Evolutionary conservation across 164 flowering plant genomes (phyloP), one percentile per base, ranked within the genome.

Genomic region (Aristolochia californica): DNA sequence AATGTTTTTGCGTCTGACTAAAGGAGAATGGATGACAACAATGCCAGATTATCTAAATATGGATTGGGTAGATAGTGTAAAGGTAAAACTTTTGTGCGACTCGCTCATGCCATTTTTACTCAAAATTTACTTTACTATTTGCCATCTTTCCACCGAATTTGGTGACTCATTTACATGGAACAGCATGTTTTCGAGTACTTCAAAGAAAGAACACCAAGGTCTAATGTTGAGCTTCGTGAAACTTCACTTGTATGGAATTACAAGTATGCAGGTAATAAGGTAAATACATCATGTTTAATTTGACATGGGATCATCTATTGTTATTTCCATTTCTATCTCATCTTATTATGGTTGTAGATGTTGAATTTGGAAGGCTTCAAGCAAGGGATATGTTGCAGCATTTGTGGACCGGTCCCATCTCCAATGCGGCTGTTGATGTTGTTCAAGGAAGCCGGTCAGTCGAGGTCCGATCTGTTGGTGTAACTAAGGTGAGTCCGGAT

Each of bases 321-420:
- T n/a, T 50, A 50, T 50, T 50, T 30, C 20, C 24, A 62, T 44
- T 60, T 25, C 58, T 24, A 22, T 51, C 50, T 52, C 61, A 40
- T 63, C 24, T 57, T 66, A 20, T 45, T 66, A 18, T 57, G 51
- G 47, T 40, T 58, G 57, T 64, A 79, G 84, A 80, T 72, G 55
- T 68, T 60, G 99, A 93, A 66, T 93, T 93, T 75, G 99, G 99
- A 72, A 80, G 88, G 67, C 79, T 94, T 58, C 99, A 94, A 79
- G 97, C 97, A 30, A 81, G 88, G 73, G 99, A 94, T 67, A 75
- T 94, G 87, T 63, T 94, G 74, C 99, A 94, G 68, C 99, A 94
- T 77, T 85, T 94, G 38, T 94, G 99, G 93, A 90, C 97, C 1
- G 97, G 99, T 27, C 97, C 97, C 54, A 90, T 94, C 50, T 87